Evolutionary conservation across 1,284 basidiomycete genomes (phyloP).

Genomic region (Ceratobasidium sp.): DNA sequence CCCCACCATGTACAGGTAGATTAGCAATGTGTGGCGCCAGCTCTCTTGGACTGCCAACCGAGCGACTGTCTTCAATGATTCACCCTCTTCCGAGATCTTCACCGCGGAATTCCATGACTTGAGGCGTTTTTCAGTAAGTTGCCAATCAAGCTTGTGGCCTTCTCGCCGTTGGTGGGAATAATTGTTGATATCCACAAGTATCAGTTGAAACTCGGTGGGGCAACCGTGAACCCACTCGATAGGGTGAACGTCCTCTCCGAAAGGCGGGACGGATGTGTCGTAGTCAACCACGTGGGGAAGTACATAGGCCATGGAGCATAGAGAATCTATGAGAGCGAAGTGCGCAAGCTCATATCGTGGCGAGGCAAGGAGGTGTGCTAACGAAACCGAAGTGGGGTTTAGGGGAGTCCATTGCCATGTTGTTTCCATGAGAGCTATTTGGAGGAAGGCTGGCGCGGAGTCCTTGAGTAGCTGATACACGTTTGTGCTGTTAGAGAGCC

Average conservation of each 20-base stretch:
- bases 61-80: conserved; percentile 9
- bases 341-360: conserved; percentile 2
- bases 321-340: conserved; percentile 15
- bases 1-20: conserved; percentile 39
- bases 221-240: conserved; percentile 36
- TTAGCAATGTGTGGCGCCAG: conserved; percentile 29
- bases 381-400: neutral
- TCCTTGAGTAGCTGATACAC: neutral
- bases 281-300: conserved; percentile 6
- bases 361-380: conserved; percentile 15
- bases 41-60: conserved; percentile 31
- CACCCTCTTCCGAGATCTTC: neutral
- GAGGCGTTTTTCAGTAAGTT: neutral
- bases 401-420: no score
- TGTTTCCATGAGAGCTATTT: neutral
- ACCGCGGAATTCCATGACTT: no score
- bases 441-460: conserved; percentile 4
- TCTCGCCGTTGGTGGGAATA: neutral
- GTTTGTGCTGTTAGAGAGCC: neutral
- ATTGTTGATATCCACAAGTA: conserved; percentile 6
- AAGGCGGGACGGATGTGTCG: neutral
- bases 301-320: conserved; percentile 27
- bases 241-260: neutral
- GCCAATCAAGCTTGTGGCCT: conserved; percentile 13
- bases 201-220: conserved; percentile 8